phyloP scores from a whole-genome alignment of 1,139 yeast species.

The Sugiyamaella japonica region DNA sequence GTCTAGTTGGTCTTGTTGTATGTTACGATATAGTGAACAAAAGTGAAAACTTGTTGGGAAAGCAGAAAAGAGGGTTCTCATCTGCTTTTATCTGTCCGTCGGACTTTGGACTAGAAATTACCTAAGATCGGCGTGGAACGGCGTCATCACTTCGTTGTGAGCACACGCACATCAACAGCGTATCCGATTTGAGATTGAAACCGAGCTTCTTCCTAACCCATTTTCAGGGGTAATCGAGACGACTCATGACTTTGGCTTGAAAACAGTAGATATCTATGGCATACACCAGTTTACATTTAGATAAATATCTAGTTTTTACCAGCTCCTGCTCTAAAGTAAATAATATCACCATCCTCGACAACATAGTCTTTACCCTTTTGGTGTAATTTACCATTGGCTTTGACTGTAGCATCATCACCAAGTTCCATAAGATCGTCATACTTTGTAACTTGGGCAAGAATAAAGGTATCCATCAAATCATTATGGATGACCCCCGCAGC shows the following conservation, averaged over 20 bases:
- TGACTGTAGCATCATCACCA: slow-evolving; percentile 89
- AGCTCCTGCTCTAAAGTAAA: slow-evolving; percentile 94
- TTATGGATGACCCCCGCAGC: slow-evolving; percentile 95
- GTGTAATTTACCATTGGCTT: slow-evolving; percentile 89
- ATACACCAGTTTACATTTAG: no score
- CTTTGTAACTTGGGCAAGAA: slow-evolving; percentile 84
- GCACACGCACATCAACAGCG: not conserved
- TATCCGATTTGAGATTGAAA: no score
- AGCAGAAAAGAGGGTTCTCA: no score
- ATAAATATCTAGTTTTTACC: slow-evolving; percentile 63
- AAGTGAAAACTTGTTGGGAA: no score
- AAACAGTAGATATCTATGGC: no score
- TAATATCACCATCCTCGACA: slow-evolving; percentile 88
- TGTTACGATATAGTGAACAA: no score
- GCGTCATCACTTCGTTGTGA: not conserved
- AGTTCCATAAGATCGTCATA: slow-evolving; percentile 68
- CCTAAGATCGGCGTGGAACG: not conserved
- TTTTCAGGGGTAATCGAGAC: not conserved
- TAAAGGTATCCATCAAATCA: slow-evolving; percentile 80
- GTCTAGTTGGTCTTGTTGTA: not conserved
- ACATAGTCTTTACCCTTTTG: slow-evolving; percentile 97
- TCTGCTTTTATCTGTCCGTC: no score
- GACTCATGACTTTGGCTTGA: not conserved
- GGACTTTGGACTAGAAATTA: no score
- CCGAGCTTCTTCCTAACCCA: not conserved